Percentiles rank a stretch among this genome's conserved stretches.
These are phyloP conservation scores for Thraustochytrium sp. DNA, from an alignment of 352 stramenopile species.

Conservation along the genomic window DNA sequence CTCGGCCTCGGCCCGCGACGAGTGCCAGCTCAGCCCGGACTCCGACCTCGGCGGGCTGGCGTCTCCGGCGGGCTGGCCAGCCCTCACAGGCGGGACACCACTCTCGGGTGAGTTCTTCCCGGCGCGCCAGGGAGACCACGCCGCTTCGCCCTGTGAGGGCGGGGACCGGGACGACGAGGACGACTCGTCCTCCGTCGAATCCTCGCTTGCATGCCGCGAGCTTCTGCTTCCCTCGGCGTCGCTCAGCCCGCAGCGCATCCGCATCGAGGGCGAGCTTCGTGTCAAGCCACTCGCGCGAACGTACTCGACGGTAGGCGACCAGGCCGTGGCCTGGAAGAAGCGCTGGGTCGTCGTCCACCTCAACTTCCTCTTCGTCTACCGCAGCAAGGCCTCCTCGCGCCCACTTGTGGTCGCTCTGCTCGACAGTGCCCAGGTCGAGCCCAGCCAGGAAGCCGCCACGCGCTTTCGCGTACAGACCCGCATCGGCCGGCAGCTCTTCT, in stretches of 20 bases:
- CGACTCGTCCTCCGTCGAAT: neutral
- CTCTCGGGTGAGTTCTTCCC: no score
- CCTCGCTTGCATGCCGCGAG: neutral
- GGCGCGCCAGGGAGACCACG: neutral
- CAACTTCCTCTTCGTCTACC: neutral
- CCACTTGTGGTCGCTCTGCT: neutral
- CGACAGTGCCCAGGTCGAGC: neutral
- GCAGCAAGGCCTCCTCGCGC: neutral
- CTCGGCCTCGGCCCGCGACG: neutral
- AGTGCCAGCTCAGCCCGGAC: constrained; percentile 11
- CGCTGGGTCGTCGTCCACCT: neutral
- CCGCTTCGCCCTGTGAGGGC: neutral
- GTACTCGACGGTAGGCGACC: neutral
- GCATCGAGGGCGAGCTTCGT: neutral
- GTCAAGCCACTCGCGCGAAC: neutral
- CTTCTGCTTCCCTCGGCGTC: neutral
- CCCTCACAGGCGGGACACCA: no score
- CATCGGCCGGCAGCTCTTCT: neutral
- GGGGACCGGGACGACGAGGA: neutral
- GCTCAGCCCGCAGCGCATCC: neutral
- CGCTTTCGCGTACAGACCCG: neutral
- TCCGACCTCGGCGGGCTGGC: neutral
- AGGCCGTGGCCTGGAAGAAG: neutral
- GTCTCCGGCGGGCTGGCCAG: no score
- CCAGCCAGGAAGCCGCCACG: neutral